These are phyloP conservation scores for Diplocarpon mali DNA, from an alignment of 2,329 filamentous ascomycete species.

Conservation along the genomic window DNA sequence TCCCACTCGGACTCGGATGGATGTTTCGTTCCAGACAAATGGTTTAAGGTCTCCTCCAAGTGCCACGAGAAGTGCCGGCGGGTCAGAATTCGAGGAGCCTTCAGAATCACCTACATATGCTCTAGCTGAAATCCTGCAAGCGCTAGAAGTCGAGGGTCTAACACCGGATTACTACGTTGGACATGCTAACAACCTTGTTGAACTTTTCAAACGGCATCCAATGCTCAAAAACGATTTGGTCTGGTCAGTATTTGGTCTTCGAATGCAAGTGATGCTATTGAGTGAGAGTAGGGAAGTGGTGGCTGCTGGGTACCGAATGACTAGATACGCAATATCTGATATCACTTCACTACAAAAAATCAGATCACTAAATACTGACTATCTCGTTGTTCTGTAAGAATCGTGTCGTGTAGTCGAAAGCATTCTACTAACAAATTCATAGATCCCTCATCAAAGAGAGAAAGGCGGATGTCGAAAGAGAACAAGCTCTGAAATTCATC, in stretches of 20 bases:
- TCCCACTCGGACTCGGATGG: slow-evolving; percentile 41
- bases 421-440: slow-evolving; percentile 12
- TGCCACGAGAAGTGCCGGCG: slow-evolving; percentile 41
- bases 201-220: slow-evolving; percentile 87
- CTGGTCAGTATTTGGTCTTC: slow-evolving; percentile 87
- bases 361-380: slow-evolving; percentile 78
- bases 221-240: slow-evolving; percentile 93
- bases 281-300: slow-evolving; percentile 94
- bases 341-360: slow-evolving; percentile 82
- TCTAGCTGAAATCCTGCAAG: slow-evolving; percentile 80
- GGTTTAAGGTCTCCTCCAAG: slow-evolving; percentile 47
- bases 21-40: slow-evolving; percentile 35
- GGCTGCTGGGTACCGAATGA: slow-evolving; percentile 86
- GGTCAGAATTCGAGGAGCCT: slow-evolving; percentile 54
- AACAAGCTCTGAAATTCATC: slow-evolving; percentile 94
- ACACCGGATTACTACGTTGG: slow-evolving; percentile 91
- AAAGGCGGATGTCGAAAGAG: slow-evolving; percentile 92
- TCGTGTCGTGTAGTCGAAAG: slow-evolving; percentile 6
- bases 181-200: slow-evolving; percentile 83
- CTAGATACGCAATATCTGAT: slow-evolving; percentile 89
- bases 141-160: slow-evolving; percentile 79
- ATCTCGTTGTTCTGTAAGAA: slow-evolving; percentile 64
- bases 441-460: slow-evolving; percentile 86
- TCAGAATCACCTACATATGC: slow-evolving; percentile 86
- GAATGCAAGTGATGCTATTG: slow-evolving; percentile 91